Conservation (phyloP, 176 grass and related monocot species). For the Eleusine indica region DNA sequence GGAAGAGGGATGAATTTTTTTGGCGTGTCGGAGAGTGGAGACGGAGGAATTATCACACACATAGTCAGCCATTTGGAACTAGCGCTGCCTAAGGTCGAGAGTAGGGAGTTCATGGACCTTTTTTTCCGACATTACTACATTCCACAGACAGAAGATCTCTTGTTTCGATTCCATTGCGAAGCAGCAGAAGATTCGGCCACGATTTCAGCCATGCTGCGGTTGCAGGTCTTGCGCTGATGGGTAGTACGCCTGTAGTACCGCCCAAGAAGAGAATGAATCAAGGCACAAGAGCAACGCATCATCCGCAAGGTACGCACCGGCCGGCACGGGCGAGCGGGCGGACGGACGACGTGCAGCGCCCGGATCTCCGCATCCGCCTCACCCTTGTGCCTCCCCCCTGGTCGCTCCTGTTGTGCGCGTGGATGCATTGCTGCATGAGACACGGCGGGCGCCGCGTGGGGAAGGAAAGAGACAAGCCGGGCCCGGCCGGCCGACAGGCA, state of each 20-base stretch:
- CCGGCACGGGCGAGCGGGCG: not conserved
- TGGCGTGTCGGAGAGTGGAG: not conserved
- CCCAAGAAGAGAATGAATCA: not conserved
- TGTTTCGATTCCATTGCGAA: not conserved
- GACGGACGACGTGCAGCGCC: conserved; percentile 2
- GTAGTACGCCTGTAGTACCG: no score
- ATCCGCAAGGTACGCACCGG: not conserved
- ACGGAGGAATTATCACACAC: not conserved
- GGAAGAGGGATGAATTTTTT: no score
- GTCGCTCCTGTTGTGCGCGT: not conserved
- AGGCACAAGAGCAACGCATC: not conserved
- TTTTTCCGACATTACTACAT: not conserved
- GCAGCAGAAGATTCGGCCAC: not conserved
- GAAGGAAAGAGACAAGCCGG: not conserved
- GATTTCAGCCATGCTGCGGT: not conserved
- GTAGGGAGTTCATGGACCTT: not conserved
- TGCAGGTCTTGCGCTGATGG: not conserved
- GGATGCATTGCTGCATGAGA: not conserved
- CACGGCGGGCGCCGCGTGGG: not conserved
- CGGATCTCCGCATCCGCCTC: not conserved
- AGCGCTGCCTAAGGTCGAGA: not conserved
- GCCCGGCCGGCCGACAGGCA: not conserved
- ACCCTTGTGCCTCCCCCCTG: not conserved
- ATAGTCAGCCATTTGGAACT: not conserved
- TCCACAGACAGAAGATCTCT: no score